phyloP scores from a whole-genome alignment of 176 grass and related monocot genomes.

The Chloris gayana region DNA sequence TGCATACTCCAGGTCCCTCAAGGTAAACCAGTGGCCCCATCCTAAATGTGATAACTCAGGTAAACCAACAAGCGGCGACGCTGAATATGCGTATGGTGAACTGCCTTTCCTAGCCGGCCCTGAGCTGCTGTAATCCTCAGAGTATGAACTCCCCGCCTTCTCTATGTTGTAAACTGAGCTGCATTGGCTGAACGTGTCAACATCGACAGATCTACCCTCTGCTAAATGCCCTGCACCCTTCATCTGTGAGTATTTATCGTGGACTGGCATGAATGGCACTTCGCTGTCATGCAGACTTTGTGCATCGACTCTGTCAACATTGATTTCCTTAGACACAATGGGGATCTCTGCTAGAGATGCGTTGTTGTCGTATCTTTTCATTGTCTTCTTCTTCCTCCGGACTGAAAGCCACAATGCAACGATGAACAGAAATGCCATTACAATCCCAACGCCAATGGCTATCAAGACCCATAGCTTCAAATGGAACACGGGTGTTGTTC shows the following conservation, averaged over 20 bases:
- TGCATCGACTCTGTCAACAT: constrained; percentile 63
- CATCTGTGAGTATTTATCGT: constrained; percentile 61
- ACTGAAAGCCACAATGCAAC: constrained; percentile 64
- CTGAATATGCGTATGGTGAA: constrained; percentile 50
- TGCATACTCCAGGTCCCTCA: constrained; percentile 82
- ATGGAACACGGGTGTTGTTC: constrained; percentile 66
- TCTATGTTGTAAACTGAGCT: constrained; percentile 75
- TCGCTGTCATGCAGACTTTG: constrained; percentile 46
- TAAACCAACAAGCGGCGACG: constrained; percentile 69
- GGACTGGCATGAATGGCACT: constrained; percentile 44
- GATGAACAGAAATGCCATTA: constrained; percentile 65
- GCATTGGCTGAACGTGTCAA: constrained; percentile 76
- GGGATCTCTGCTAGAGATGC: constrained; percentile 63
- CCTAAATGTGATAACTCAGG: constrained; percentile 83
- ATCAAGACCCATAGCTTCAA: constrained; percentile 88
- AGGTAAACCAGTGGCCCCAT: constrained; percentile 98
- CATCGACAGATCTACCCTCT: constrained; percentile 70
- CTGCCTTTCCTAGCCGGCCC: constrained; percentile 57
- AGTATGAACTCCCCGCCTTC: constrained; percentile 79
- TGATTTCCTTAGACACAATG: constrained; percentile 85
- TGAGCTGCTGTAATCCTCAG: constrained; percentile 69
- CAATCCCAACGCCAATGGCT: constrained; percentile 68
- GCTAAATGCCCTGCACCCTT: constrained; percentile 38
- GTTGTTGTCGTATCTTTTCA: constrained; percentile 36
- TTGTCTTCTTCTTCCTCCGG: constrained; percentile 57